Evolutionary conservation across 768 basidiomycete species (phyloP).

Genomic region (Boletus reticuloceps): DNA sequence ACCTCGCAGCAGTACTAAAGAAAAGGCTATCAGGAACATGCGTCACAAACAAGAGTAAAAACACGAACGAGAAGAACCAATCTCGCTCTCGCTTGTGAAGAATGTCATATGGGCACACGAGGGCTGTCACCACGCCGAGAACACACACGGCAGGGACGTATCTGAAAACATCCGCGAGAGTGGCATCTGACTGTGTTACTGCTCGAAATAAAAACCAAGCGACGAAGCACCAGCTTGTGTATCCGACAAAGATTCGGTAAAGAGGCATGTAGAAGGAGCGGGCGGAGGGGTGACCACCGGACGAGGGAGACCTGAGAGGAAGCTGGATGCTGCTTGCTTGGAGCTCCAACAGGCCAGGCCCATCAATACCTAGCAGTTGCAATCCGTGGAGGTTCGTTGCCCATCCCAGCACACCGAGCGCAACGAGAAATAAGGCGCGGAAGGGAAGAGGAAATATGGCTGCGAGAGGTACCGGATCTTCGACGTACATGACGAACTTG

Average conservation of each 20-base stretch:
- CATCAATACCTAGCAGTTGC: slow-evolving; percentile 70
- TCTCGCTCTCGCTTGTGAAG: slow-evolving; percentile 70
- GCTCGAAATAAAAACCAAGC: slow-evolving; percentile 71
- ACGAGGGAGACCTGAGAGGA: slow-evolving; percentile 19
- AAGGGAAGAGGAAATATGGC: slow-evolving; percentile 85
- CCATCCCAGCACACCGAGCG: slow-evolving; percentile 85
- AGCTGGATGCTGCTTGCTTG: slow-evolving; percentile 12
- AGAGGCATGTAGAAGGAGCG: slow-evolving; percentile 51
- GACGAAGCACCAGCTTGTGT: slow-evolving; percentile 55
- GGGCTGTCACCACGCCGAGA: slow-evolving; percentile 50
- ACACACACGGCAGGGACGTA: slow-evolving; percentile 71
- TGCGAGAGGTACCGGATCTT: slow-evolving; percentile 46
- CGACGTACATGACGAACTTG: slow-evolving; percentile 30
- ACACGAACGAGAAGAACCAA: slow-evolving; percentile 72
- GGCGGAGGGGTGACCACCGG: slow-evolving; percentile 26
- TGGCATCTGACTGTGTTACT: slow-evolving; percentile 53
- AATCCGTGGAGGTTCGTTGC: slow-evolving; percentile 91
- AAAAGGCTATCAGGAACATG: neutral
- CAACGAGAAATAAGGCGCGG: slow-evolving; percentile 78
- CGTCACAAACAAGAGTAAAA: neutral
- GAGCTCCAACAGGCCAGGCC: slow-evolving; percentile 66
- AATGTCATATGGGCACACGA: slow-evolving; percentile 68
- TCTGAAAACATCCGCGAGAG: slow-evolving; percentile 70
- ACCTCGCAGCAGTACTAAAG: slow-evolving; percentile 68
- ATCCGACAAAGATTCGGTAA: slow-evolving; percentile 66